Evolutionary conservation across 768 basidiomycete species (phyloP), one percentile per base, ranked within the genome.

Genomic region (Mrakia frigida): DNA sequence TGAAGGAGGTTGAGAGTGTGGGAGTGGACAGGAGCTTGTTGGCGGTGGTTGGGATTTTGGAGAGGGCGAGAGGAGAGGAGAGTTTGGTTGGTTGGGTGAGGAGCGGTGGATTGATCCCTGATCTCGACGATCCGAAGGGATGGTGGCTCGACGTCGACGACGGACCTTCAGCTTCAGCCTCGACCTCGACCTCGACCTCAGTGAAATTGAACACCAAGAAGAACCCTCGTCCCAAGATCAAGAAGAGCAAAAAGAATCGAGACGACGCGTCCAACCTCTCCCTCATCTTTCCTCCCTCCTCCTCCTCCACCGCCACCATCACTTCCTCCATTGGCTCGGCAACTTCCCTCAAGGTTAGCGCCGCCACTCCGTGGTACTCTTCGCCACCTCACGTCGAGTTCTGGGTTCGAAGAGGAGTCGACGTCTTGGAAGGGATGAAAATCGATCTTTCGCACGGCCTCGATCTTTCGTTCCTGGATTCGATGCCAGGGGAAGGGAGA

Each of bases 31-130:
- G 71, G 0, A 77, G 53, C 18, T n/a, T 77, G 63, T 67, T 77
- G 2, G 76, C 70, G 35, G 63, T 77, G 50, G 50, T 77, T 10
- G 76, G 76, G 6, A 77, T 77, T 33, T 37, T 77, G 23, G 76
- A 77, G 63, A 46, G 76, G 5, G 76, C 76, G 39, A 21, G 71
- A 31, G 71, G 63, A 4, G 76, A 77, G 71, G 63, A 71, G 39
- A 68, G 46, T 35, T 23, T 77, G 6, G 70, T 63, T 39, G 71
- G 37, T 10, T 77, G 76, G 76, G 61, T 77, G 50, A 25, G 37
- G 18, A 53, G 28, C 2, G 70, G 76, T 16, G 71, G 71, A 11
- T 46, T 77, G 31, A 35, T 68, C 25, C 76, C 76, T 31, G 71
- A 77, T 33, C 61, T 73, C 11, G 21, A 7, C 37, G 71, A 71